Base-by-base conservation (phyloP, 78 protist species). In the Cavenderia fasciculata region DNA sequence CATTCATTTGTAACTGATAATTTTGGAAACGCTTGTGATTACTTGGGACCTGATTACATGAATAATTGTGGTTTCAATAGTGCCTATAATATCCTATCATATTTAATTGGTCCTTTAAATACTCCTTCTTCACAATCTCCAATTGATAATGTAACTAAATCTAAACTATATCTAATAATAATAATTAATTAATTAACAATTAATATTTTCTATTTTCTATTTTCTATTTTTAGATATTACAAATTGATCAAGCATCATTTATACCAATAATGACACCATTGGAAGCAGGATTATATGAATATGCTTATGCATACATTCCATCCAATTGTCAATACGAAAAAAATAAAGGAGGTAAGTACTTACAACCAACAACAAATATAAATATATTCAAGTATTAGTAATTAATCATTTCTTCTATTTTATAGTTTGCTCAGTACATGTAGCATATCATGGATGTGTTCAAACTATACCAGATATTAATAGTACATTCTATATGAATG, bases 241-340 rank as follows among this genome's bases (percentile, higher is more conserved):
- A 84, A 56, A 29, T 69, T 38, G 78, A 73, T 70, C 87, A 82
- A 84, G 7, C 76, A 52, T 19, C 21, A 49, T 65, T 52, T 18
- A 51, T 87, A 25, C 93, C 89, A 82, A 27, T 61, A 43, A 70
- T 51, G 41, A 68, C 89, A 49, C 47, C 93, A 2, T 33, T 44
- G 27, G 59, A 66, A 41, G 82, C 92, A 21, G 66, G 86, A 25
- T 49, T 93, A 56, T 47, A 51, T 56, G 51, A 54, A 41, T n/a
- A 31, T 18, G 95, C 92, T n/a, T 93, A 43, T 66, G 95, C 87
- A 14, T 93, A 93, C 77, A 40, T 93, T 5, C 95, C 95, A 27
- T 61, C 82, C 6, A 36, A 34, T 19, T 93, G 95, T 69, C 61
- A 63, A 59, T 27, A 51, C 29, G 49, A 51, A 23, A 66, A 8